Evolutionary conservation across 192 early-diverging fungal genomes (phyloP), one percentile per base, ranked within the genome.

Genomic region (Coemansia sp.): DNA sequence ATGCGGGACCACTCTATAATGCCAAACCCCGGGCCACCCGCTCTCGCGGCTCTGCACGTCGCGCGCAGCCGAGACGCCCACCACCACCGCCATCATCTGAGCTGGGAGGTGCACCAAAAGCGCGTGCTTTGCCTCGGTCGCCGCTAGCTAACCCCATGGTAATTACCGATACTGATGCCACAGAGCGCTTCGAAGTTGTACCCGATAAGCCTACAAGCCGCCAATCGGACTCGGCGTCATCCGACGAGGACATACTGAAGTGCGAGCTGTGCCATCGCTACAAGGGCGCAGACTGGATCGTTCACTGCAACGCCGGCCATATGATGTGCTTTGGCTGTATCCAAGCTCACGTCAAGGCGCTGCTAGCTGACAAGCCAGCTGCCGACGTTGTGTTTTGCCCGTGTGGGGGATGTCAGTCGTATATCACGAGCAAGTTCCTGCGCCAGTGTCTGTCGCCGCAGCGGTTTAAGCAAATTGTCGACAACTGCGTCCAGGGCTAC

Each of bases 291-390:
- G 81, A 84, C 46, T 76, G 73, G 77, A 62, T 70, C 13, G 77
- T 84, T 18, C 60, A 46, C 20, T 84, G 81, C 69, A 46, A 68
- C 12, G 40, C 29, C 31, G 43, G 39, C 18, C 81, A 84, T 47
- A 20, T 60, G 46, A 61, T 84, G 39, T 84, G 81, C 62, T 84
- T 79, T 67, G 76, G 76, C 39, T 84, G 81, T 36, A 77, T 84
- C 27, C 81, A 84, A 44, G 16, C 31, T n/a, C 72, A 79, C 16
- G 81, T 79, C 36, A 65, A 70, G 52, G 29, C 50, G 12, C 53
- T 76, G 22, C 57, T 79, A 47, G 63, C 71, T 22, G 44, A 47
- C 18, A 63, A 18, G 36, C 39, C 47, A 3, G n/a, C 33, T 22
- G 43, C 61, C 13, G 53, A 61, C 11, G 70, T 44, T 44, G 73